Evolutionary conservation across 2,329 filamentous ascomycete genomes (phyloP).

Genomic region (Sclerotinia minor): DNA sequence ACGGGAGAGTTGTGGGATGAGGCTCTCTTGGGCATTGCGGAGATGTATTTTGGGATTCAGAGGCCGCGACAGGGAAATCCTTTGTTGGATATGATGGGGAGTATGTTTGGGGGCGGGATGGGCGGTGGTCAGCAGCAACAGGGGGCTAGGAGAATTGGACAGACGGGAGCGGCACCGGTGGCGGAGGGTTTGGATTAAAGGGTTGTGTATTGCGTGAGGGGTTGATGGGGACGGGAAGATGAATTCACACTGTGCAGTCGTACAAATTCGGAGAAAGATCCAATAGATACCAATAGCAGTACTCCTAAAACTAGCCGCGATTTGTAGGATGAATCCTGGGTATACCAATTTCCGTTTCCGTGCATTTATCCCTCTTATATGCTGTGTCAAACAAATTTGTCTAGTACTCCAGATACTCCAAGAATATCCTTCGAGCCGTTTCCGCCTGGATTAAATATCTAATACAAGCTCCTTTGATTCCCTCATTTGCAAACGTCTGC

Average conservation of each 20-base stretch:
- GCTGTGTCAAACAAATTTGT: slow-evolving; percentile 19
- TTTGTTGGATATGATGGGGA: slow-evolving; percentile 97
- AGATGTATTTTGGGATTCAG: slow-evolving; percentile 95
- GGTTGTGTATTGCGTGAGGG: not conserved
- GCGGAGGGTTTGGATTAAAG: slow-evolving; percentile 61
- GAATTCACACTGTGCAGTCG: not conserved
- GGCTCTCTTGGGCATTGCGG: slow-evolving; percentile 80
- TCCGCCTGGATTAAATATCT: not conserved
- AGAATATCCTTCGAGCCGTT: not conserved
- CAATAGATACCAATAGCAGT: slow-evolving; percentile 12
- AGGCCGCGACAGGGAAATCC: slow-evolving; percentile 88
- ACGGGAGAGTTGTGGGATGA: slow-evolving; percentile 74
- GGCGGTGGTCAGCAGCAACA: slow-evolving; percentile 46
- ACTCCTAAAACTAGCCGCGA: not conserved
- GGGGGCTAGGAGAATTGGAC: slow-evolving; percentile 43
- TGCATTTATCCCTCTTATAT: not conserved
- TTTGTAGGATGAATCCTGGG: slow-evolving; percentile 1
- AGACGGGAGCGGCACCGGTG: slow-evolving; percentile 47
- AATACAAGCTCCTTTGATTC: not conserved
- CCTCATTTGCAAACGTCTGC: not conserved
- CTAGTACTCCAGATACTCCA: not conserved
- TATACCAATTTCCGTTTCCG: slow-evolving; percentile 1
- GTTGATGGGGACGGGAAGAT: not conserved
- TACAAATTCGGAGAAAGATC: not conserved
- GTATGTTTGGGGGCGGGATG: slow-evolving; percentile 78